Evolutionary conservation across 1,284 basidiomycete species (phyloP), one percentile per base, ranked within the genome.

Genomic region (Cutaneotrichosporon arboriforme): DNA sequence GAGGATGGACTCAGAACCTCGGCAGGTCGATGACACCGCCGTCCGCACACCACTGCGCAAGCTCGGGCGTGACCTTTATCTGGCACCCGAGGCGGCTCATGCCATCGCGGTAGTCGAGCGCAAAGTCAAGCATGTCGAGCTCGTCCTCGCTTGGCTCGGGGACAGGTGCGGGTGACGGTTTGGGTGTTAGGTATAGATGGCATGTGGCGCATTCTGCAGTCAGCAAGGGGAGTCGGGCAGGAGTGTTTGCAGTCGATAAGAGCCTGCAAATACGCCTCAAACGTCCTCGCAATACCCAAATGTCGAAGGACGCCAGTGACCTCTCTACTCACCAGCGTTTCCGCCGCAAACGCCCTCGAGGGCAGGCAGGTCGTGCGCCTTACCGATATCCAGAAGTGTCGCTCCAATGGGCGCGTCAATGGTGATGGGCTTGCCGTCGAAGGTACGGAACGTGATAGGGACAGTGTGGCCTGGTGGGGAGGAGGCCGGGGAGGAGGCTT

Each of bases 321-420:
- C 2, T 5, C 15, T 23, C 3, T 4, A 64, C 69, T 48, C 48
- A 74, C 72, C 74, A 0, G 72, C 56, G 42, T 75, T 70, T 2
- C 75, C 75, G 2, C 73, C 75, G 50, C 75, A 77, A 3, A 67
- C 63, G 2, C 74, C 75, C 55, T 77, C 75, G 15, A 77, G 51
- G 2, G 66, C 63, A n/a, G 72, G 74, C 35, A 77, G 51, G 22
- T 65, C 65, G 34, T 68, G 34, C 46, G 56, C 50, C 49, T 72
- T 70, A 1, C 66, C 73, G 4, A 76, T 64, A 17, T 69, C 55
- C 49, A 76, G 60, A 20, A 77, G 49, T 4, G 55, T 70, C 47
- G 70, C 66, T 1, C 75, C 75, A 3, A 67, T 20, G 10, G 42
- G 43, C 4, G 62, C 72, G 2, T 60, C 26, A 1, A 74, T 68